phyloP scores from a whole-genome alignment of 2,329 filamentous ascomycete genomes.

The Akanthomyces muscarius region DNA sequence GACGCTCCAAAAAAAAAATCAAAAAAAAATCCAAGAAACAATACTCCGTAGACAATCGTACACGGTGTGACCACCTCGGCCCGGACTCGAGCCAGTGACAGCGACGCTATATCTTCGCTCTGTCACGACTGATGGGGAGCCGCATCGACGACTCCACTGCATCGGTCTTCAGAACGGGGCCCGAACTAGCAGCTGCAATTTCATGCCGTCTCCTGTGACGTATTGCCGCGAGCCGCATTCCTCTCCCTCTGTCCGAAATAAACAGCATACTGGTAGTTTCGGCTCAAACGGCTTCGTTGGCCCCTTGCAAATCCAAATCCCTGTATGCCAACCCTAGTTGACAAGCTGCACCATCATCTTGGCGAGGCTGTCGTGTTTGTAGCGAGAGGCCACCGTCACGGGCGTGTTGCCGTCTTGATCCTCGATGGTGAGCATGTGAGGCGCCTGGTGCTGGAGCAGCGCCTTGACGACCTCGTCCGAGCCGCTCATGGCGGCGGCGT shows the following conservation, averaged over 20 bases:
- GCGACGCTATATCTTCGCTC: not conserved
- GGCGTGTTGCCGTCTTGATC: conserved; percentile 9
- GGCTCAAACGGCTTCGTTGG: conserved; percentile 3
- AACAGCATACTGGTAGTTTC: not conserved
- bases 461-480: conserved; percentile 10
- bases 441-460: conserved; percentile 6
- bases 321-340: not conserved
- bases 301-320: not conserved
- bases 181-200: not conserved
- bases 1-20: not conserved
- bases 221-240: not conserved
- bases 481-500: conserved; percentile 12
- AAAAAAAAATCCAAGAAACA: not conserved
- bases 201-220: conserved; percentile 11
- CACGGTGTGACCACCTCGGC: not conserved
- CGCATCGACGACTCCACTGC: not conserved
- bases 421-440: conserved; percentile 7
- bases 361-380: conserved; percentile 14
- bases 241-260: not conserved
- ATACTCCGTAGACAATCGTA: not conserved
- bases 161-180: conserved; percentile 4
- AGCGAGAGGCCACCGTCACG: conserved; percentile 12
- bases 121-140: not conserved
- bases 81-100: not conserved
- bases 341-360: conserved; percentile 14